A percentile compares a stretch with the other conserved stretches of the same genome.
phyloP scores from a whole-genome alignment of 345 rosid genomes.

The Mercurialis annua region DNA sequence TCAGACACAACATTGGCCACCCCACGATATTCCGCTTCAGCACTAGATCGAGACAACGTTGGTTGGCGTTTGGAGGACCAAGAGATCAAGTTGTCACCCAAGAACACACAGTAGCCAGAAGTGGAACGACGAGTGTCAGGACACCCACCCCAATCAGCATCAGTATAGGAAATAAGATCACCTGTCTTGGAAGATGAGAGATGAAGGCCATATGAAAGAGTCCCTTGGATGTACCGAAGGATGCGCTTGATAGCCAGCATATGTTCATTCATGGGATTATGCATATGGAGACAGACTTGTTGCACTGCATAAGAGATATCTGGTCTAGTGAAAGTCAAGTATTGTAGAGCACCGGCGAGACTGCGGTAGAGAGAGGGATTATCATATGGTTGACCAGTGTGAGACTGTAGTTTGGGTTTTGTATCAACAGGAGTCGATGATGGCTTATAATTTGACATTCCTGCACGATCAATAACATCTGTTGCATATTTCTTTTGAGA shows the following conservation, averaged over 20 bases:
- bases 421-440: not conserved
- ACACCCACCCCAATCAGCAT: too few species aligned
- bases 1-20: not conserved
- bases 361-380: not conserved
- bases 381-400: not conserved
- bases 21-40: not conserved
- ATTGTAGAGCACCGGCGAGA: not conserved
- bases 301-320: not conserved
- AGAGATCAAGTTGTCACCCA: not conserved
- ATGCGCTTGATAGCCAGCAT: too few species aligned
- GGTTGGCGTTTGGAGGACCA: not conserved
- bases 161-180: not conserved
- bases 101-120: not conserved
- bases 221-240: not conserved
- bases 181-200: not conserved
- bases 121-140: not conserved
- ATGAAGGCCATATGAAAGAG: not conserved
- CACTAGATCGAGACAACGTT: not conserved
- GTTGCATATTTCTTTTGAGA: not conserved
- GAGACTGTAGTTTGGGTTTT: not conserved
- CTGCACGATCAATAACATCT: not conserved
- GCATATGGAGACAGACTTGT: not conserved
- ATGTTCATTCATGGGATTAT: not conserved
- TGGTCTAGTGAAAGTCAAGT: too few species aligned
- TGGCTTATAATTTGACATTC: not conserved